A percentile compares a stretch with the other conserved stretches of the same genome.
These are phyloP conservation scores for Mariannaea elegans DNA, from an alignment of 2,329 filamentous ascomycete species.

Conservation along the genomic window DNA sequence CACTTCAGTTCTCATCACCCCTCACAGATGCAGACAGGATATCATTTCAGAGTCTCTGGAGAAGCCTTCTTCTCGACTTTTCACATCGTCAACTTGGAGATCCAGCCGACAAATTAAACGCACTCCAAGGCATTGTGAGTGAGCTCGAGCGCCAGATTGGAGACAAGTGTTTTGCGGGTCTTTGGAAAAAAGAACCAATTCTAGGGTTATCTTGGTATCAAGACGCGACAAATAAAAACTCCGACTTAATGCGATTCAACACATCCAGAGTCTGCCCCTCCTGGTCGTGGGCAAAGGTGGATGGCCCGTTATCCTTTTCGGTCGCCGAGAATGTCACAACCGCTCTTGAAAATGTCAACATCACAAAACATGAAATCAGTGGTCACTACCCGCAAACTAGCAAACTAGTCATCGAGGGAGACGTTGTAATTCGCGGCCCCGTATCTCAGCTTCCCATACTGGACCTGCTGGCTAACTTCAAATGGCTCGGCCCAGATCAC, in stretches of 20 bases:
- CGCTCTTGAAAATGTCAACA: background rate
- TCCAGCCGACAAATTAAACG: slow-evolving; percentile 13
- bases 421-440: background rate
- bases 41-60: background rate
- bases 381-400: background rate
- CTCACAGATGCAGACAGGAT: background rate
- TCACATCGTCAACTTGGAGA: slow-evolving; percentile 6
- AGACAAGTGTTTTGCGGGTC: slow-evolving; percentile 1
- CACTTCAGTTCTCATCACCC: background rate
- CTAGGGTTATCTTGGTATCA: slow-evolving; percentile 11
- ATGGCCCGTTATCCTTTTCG: slow-evolving; percentile 7
- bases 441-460: background rate
- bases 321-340: slow-evolving; percentile 5
- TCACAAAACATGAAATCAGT: background rate
- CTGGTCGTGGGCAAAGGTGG: slow-evolving; percentile 13
- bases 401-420: background rate
- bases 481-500: background rate
- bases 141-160: background rate
- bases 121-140: slow-evolving; percentile 4
- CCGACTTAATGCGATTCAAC: background rate
- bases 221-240: background rate
- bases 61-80: background rate
- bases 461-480: background rate
- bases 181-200: slow-evolving; percentile 8
- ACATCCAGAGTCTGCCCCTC: slow-evolving; percentile 1